Evolutionary conservation across 441 rosid genomes (phyloP), one percentile per base, ranked within the genome.

Genomic region (Populus hybrid): DNA sequence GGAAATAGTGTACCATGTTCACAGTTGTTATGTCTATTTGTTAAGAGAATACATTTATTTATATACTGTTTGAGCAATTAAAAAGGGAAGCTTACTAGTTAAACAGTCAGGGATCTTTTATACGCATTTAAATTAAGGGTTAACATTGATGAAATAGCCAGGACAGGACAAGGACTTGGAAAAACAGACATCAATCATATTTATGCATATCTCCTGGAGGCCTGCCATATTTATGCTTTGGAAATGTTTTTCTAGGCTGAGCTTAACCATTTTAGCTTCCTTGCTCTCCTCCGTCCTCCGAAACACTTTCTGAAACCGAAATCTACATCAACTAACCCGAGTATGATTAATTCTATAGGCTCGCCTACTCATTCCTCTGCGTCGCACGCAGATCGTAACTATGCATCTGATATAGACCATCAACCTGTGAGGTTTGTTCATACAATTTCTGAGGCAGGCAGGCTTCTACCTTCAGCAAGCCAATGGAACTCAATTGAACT

Each of bases 381-480:
- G 0, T 53, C 61, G 8, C 61, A 53, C 61, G 8, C 21, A 53
- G 61, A 16, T 14, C 61, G 61, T 16, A 53, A 5, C 61, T 53
- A 53, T 18, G n/a, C 61, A 53, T 53, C 69, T 36, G 82, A 64
- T 63, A 24, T 23, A 64, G 82, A 76, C 24, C 66, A 32, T 63
- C 9, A 28, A 12, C 40, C 79, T 30, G 79, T 40, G 1, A 82
- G 72, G 69, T 90, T 53, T 57, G 83, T 85, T 46, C 94, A 87
- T 78, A 64, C 86, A 3, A 57, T 88, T 28, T 70, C 90, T 5
- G 86, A 80, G 46, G 81, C 88, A 10, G 80, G 88, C 38, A 78
- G 91, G 74, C 76, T 86, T 67, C 88, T 89, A 35, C 85, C 89
- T 73, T 89, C 89, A 5, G 73, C 88, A 34, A 89, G 86, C 78